These are phyloP conservation scores for Pisolithus microcarpus DNA, from an alignment of 768 basidiomycete genomes.

Conservation along the genomic window DNA sequence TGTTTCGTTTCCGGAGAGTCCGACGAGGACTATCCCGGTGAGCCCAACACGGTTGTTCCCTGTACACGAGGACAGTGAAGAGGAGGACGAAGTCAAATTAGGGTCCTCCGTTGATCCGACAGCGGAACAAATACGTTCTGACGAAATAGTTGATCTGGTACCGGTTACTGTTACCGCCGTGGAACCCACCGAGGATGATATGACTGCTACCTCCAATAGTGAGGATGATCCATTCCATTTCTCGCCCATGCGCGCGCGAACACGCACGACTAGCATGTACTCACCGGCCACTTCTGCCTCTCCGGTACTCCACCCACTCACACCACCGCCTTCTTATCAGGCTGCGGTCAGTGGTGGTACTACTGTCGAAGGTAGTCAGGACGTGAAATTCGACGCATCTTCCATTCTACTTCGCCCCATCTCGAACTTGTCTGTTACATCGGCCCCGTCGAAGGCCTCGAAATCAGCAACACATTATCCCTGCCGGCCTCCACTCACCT, in stretches of 20 bases:
- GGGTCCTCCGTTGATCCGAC: background rate
- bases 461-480: background rate
- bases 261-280: conserved; percentile 26
- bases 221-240: conserved; percentile 21
- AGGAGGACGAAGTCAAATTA: conserved; percentile 23
- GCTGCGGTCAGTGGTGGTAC: conserved; percentile 3
- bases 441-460: conserved; percentile 2
- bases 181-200: conserved; percentile 5
- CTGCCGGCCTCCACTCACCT: conserved; percentile 8
- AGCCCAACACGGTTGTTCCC: conserved; percentile 21
- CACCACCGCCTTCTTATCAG: conserved; percentile 22
- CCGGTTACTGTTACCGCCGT: background rate
- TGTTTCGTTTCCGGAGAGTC: conserved; percentile 8
- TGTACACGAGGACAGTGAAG: conserved; percentile 24
- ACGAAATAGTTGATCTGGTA: background rate
- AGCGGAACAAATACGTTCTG: background rate
- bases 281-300: conserved; percentile 4
- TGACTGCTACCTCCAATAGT: background rate
- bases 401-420: conserved; percentile 24
- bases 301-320: conserved; percentile 19
- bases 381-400: conserved; percentile 14
- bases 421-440: conserved; percentile 10
- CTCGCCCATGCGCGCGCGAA: conserved; percentile 16
- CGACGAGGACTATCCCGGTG: conserved; percentile 7
- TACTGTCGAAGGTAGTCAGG: background rate